Percentiles rank a stretch among this genome's conserved stretches.
These are phyloP conservation scores for Selaginella moellendorffii DNA, from an alignment of 75 land plant species.

Conservation along the genomic window DNA sequence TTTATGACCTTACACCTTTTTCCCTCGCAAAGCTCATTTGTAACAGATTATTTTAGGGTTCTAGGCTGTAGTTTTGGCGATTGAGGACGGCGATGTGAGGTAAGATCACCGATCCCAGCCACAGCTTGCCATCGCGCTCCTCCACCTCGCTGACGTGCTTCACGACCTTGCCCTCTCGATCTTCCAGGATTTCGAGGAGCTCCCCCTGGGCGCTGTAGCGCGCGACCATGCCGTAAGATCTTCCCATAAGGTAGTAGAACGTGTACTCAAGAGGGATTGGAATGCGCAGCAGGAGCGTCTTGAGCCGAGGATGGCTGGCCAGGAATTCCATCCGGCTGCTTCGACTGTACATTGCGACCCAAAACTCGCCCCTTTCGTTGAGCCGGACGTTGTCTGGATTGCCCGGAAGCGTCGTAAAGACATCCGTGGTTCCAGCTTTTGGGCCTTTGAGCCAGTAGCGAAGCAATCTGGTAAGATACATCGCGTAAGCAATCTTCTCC, in stretches of 20 bases:
- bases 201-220: background rate
- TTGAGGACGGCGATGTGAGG: conserved; percentile 26
- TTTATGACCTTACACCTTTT: too few species aligned
- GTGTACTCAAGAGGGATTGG: background rate
- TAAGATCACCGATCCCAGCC: conserved; percentile 84
- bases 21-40: too few species aligned
- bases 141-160: conserved; percentile 64
- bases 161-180: conserved; percentile 21
- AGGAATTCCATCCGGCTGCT: background rate
- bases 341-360: conserved; percentile 16
- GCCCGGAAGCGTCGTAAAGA: conserved; percentile 19
- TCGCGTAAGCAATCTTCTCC: background rate
- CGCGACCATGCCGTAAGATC: background rate
- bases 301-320: background rate
- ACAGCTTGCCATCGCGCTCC: conserved; percentile 74
- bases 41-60: background rate
- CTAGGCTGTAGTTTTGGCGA: background rate
- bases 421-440: conserved; percentile 13
- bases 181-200: background rate
- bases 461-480: conserved; percentile 8
- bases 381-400: conserved; percentile 22
- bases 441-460: conserved; percentile 29
- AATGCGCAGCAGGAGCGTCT: background rate
- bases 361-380: conserved; percentile 17
- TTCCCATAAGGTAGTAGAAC: background rate